Conservation (phyloP, 192 early-diverging fungal genomes). For the Linnemannia hyalina region DNA sequence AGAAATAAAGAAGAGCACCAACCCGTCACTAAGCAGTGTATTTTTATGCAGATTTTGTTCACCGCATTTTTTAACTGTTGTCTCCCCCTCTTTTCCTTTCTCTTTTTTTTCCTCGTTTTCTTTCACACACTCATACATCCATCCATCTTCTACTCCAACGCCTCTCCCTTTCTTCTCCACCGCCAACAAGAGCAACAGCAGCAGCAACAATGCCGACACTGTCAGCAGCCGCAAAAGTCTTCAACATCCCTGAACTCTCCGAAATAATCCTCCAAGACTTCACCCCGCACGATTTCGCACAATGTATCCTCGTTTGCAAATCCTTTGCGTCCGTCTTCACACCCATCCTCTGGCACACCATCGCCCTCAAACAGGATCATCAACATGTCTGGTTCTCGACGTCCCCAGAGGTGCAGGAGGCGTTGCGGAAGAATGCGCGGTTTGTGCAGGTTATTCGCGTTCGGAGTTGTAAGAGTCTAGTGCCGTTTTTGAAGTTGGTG, state of each 20-base stretch:
- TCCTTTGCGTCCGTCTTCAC: neutral
- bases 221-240: neutral
- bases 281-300: neutral
- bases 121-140: too few species aligned
- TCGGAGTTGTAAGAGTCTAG: neutral
- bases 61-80: too few species aligned
- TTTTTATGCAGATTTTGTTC: too few species aligned
- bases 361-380: neutral
- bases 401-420: neutral
- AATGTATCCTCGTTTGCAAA: neutral
- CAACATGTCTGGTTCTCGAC: neutral
- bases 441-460: neutral
- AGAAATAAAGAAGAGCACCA: too few species aligned
- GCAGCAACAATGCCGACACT: neutral
- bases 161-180: neutral
- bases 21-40: too few species aligned
- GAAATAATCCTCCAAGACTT: neutral
- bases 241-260: neutral
- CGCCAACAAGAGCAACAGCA: neutral
- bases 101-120: too few species aligned
- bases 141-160: neutral
- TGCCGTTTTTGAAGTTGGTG: neutral
- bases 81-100: too few species aligned
- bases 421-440: neutral
- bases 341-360: neutral